Evolutionary conservation across 2,329 filamentous ascomycete genomes (phyloP).

Genomic region (Aspergillus amoenus): DNA sequence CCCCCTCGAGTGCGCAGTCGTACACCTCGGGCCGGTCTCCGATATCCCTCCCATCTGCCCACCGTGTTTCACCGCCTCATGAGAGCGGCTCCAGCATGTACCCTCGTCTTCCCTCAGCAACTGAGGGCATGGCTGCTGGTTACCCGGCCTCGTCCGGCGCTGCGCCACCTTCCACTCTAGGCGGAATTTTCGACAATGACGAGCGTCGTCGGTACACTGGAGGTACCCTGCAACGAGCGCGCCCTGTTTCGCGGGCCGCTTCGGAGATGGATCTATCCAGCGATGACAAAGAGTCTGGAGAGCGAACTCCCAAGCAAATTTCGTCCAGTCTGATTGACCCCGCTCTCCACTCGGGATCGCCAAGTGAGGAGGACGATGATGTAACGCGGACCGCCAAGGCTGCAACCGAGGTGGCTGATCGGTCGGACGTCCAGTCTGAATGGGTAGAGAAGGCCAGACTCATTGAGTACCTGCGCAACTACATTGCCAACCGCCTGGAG

Average conservation of each 20-base stretch:
- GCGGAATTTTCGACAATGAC: slow-evolving; percentile 59
- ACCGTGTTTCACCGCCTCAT: slow-evolving; percentile 53
- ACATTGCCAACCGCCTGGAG: slow-evolving; percentile 56
- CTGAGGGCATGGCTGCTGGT: slow-evolving; percentile 53
- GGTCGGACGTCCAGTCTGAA: slow-evolving; percentile 55
- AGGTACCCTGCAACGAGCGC: slow-evolving; percentile 58
- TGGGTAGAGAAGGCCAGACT: slow-evolving; percentile 67
- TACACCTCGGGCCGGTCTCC: slow-evolving; percentile 64
- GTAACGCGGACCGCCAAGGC: slow-evolving; percentile 37
- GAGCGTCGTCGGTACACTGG: slow-evolving; percentile 62
- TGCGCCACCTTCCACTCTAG: slow-evolving; percentile 61
- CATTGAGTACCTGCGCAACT: slow-evolving; percentile 59
- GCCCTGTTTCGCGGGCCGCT: slow-evolving; percentile 39
- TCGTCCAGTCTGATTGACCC: slow-evolving; percentile 45
- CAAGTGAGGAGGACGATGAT: slow-evolving; percentile 28
- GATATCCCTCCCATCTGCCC: slow-evolving; percentile 52
- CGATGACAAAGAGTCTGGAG: slow-evolving; percentile 30
- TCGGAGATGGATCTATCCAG: slow-evolving; percentile 40
- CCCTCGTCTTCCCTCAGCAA: slow-evolving; percentile 61
- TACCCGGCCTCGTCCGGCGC: slow-evolving; percentile 54
- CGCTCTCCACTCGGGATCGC: slow-evolving; percentile 33
- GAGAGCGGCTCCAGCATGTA: slow-evolving; percentile 57
- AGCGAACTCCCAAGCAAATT: slow-evolving; percentile 39
- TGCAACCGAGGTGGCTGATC: slow-evolving; percentile 41
- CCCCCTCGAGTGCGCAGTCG: slow-evolving; percentile 61